phyloP scores from a whole-genome alignment of 768 basidiomycete species.

The Pisolithus albus region DNA sequence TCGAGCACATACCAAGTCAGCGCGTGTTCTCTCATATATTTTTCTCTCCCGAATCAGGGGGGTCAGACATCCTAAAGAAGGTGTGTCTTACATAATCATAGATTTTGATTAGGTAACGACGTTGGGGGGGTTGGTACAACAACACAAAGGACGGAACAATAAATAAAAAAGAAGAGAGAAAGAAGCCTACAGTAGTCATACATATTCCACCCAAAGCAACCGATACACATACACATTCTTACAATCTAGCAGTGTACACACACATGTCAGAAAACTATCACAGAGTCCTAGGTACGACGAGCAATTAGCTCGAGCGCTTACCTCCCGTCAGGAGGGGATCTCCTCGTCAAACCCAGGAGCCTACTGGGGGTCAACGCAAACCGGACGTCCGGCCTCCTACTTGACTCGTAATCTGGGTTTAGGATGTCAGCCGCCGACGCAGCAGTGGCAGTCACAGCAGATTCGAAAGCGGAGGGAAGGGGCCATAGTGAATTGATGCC shows the following conservation, averaged over 20 bases:
- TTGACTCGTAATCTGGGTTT: neutral
- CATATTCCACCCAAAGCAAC: no score
- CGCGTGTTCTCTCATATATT: neutral
- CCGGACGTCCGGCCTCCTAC: neutral
- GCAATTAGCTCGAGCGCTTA: neutral
- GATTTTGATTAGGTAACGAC: no score
- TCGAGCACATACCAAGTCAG: neutral
- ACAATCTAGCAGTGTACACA: neutral
- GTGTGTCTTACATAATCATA: no score
- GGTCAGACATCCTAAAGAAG: no score
- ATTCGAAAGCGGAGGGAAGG: neutral
- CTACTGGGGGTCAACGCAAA: slow-evolving; percentile 23
- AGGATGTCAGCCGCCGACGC: neutral
- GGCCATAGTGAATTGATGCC: neutral
- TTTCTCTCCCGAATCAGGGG: no score
- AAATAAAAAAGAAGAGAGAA: no score
- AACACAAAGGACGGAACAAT: no score
- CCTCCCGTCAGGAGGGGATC: slow-evolving; percentile 5
- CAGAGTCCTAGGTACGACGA: no score
- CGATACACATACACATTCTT: neutral
- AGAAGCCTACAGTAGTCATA: no score
- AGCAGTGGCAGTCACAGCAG: no score
- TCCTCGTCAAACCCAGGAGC: slow-evolving; percentile 14
- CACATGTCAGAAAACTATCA: neutral
- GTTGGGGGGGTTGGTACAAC: no score